Conservation (phyloP, 257 asterid genomes). For the Vinca minor region DNA sequence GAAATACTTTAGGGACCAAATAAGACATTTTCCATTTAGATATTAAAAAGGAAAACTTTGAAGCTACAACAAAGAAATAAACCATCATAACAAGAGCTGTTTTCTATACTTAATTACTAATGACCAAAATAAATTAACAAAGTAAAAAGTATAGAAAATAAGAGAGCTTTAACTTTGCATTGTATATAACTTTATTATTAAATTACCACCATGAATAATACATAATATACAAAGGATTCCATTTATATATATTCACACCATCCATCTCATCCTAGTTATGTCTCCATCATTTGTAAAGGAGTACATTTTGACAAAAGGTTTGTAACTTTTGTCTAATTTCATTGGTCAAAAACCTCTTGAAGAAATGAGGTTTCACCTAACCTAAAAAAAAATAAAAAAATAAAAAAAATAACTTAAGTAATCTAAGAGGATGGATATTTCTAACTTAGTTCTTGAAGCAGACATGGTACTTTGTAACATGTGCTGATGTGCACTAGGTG, state of each 20-base stretch:
- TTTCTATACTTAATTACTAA: background rate
- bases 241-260: slow-evolving; percentile 12
- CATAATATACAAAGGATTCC: slow-evolving; percentile 14
- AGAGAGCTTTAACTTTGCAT: no score
- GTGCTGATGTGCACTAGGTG: background rate
- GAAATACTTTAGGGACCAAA: no score
- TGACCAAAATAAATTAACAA: background rate
- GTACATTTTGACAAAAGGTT: no score
- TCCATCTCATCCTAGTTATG: background rate
- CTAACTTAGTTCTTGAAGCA: slow-evolving; percentile 11
- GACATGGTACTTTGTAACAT: slow-evolving; percentile 24
- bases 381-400: no score
- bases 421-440: background rate
- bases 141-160: background rate
- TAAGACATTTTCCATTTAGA: no score
- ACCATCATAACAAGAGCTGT: background rate
- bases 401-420: slow-evolving; percentile 2
- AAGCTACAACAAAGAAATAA: no score
- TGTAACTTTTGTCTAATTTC: no score
- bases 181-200: slow-evolving; percentile 7
- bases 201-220: background rate
- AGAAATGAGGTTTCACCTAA: no score
- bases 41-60: no score
- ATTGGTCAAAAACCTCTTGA: no score
- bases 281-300: no score